Conservation (phyloP, 768 basidiomycete species). For the Cyathus striatus region DNA sequence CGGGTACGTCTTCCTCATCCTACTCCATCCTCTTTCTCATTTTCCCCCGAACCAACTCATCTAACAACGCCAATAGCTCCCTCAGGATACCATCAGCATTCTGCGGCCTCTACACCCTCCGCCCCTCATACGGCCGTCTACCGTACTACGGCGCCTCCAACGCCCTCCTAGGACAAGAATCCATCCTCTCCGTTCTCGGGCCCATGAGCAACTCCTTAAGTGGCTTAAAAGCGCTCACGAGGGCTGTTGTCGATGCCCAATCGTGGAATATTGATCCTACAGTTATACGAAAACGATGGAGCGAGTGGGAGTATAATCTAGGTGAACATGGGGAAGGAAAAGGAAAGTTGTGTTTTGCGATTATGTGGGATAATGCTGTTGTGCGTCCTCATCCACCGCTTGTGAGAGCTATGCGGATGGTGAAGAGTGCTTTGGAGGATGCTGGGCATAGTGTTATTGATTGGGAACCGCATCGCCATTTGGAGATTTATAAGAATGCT, state of each 20-base stretch:
- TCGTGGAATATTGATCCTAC: slow-evolving; percentile 57
- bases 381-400: slow-evolving; percentile 49
- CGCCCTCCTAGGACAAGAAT: slow-evolving; percentile 50
- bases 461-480: slow-evolving; percentile 54
- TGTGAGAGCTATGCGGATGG: slow-evolving; percentile 43
- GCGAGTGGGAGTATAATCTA: slow-evolving; percentile 36
- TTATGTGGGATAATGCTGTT: slow-evolving; percentile 46
- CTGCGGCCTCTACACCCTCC: slow-evolving; percentile 54
- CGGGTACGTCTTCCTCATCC: slow-evolving; percentile 41
- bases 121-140: slow-evolving; percentile 50
- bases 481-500: slow-evolving; percentile 41
- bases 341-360: slow-evolving; percentile 37
- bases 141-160: slow-evolving; percentile 52
- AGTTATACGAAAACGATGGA: slow-evolving; percentile 43
- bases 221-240: slow-evolving; percentile 50
- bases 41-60: neutral
- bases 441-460: slow-evolving; percentile 60
- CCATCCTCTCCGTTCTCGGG: slow-evolving; percentile 51
- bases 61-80: slow-evolving; percentile 26
- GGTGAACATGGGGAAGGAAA: slow-evolving; percentile 39
- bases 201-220: slow-evolving; percentile 47
- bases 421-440: slow-evolving; percentile 35
- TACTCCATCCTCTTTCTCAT: neutral
- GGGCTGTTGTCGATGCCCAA: slow-evolving; percentile 40
- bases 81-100: slow-evolving; percentile 53